Evolutionary conservation across 2,329 filamentous ascomycete species (phyloP).

Genomic region (Colletotrichum falcatum): DNA sequence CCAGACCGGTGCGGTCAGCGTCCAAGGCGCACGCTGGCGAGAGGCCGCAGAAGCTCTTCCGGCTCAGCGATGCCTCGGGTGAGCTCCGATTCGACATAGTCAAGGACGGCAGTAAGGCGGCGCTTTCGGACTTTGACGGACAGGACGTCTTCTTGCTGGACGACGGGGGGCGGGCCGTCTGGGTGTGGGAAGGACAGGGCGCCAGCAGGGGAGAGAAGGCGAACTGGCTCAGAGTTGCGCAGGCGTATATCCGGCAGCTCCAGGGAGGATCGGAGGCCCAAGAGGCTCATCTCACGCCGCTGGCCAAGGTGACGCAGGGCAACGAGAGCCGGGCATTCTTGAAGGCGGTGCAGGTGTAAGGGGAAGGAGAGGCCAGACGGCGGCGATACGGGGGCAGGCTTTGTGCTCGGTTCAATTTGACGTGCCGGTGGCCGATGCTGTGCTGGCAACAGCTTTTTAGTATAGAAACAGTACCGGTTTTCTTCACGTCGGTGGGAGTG

Average conservation of each 20-base stretch:
- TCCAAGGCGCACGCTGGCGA: conserved; percentile 41
- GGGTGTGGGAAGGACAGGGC: conserved; percentile 74
- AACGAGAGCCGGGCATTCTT: conserved; percentile 66
- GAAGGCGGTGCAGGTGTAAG: conserved; percentile 55
- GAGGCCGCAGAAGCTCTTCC: conserved; percentile 63
- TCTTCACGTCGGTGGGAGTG: background rate
- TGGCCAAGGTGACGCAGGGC: conserved; percentile 69
- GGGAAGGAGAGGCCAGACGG: background rate
- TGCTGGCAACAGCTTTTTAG: background rate
- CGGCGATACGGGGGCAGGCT: background rate
- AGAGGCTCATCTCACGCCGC: conserved; percentile 58
- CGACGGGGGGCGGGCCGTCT: conserved; percentile 67
- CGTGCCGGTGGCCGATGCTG: background rate
- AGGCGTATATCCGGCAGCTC: conserved; percentile 64
- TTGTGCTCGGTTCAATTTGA: background rate
- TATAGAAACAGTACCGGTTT: background rate
- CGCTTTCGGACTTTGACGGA: conserved; percentile 63
- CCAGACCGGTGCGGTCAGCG: conserved; percentile 54
- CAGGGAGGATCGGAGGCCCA: conserved; percentile 48
- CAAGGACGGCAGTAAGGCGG: conserved; percentile 64
- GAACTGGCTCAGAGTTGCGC: conserved; percentile 70
- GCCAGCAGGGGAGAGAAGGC: conserved; percentile 70
- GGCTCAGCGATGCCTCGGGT: conserved; percentile 72
- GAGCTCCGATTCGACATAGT: conserved; percentile 67
- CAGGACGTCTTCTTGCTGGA: conserved; percentile 73